phyloP scores from a whole-genome alignment of 805 yeast genomes.

The Cyberlindnera maclurae region DNA sequence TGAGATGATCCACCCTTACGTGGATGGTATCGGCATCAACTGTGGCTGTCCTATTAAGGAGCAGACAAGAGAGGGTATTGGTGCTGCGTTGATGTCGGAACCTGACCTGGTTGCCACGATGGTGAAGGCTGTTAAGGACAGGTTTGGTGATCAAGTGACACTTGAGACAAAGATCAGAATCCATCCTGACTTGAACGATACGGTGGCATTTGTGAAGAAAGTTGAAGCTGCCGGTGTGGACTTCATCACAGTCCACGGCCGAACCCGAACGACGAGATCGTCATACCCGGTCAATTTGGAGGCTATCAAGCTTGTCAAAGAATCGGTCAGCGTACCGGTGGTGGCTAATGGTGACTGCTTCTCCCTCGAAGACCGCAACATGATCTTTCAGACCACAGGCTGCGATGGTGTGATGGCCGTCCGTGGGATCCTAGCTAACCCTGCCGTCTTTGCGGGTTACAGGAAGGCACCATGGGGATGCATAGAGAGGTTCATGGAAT shows the following conservation, averaged over 20 bases:
- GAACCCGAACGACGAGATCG: slow-evolving; percentile 79
- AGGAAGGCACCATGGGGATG: slow-evolving; percentile 84
- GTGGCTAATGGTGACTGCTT: slow-evolving; percentile 98
- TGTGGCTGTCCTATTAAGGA: slow-evolving; percentile 98
- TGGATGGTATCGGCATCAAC: slow-evolving; percentile 90
- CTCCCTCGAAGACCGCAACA: slow-evolving; percentile 51
- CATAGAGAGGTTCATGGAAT: slow-evolving; percentile 75
- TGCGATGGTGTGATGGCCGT: slow-evolving; percentile 96
- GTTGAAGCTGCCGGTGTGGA: slow-evolving; percentile 89
- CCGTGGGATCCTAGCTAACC: slow-evolving; percentile 79
- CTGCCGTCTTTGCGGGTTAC: slow-evolving; percentile 77
- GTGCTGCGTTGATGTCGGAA: slow-evolving; percentile 87
- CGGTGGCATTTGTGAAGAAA: slow-evolving; percentile 60
- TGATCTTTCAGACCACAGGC: slow-evolving; percentile 58
- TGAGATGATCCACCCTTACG: slow-evolving; percentile 83
- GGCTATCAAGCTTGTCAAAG: slow-evolving; percentile 63
- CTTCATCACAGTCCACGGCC: slow-evolving; percentile 89
- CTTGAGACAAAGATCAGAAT: slow-evolving; percentile 91
- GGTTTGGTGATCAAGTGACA: slow-evolving; percentile 64
- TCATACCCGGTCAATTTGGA: slow-evolving; percentile 77
- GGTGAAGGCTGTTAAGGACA: slow-evolving; percentile 76
- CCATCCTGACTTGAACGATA: slow-evolving; percentile 67
- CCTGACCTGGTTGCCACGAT: slow-evolving; percentile 73
- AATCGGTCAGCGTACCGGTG: slow-evolving; percentile 56
- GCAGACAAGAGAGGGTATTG: slow-evolving; percentile 92